Evolutionary conservation across 306 rosid species (phyloP), one percentile per base, ranked within the genome.

Genomic region (Quercus dentata): DNA sequence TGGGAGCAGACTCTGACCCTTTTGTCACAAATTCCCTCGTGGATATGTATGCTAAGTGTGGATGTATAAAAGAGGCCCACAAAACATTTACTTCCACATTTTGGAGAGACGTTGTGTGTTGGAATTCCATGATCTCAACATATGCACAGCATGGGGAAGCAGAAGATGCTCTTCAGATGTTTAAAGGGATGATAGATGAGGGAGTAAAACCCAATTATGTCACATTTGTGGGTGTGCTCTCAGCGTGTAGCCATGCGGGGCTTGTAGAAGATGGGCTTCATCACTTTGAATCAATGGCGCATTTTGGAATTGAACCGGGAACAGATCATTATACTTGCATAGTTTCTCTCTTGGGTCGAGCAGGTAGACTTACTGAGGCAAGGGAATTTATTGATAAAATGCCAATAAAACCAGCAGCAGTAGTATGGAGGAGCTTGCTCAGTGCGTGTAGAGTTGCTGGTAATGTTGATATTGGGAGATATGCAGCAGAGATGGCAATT

Each of bases 101-200:
- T 76, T 28, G 25, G 80, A 91, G 84, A 80, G 98, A 94, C 69
- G 65, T 83, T 69, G 93, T 93, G 17, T 94, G 98, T 74, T 94
- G 97, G 98, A 94, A 94, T 83, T 89, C 98, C 65, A 92, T 94
- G 89, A 86, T 94, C 46, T 86, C 97, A 23, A 89, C 94, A 3
- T 89, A 91, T 81, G 97, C 98, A 17, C 94, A 89, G 17, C 98
- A 94, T n/a, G 98, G 98, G 71, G 92, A 85, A 57, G 97, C 93
- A 44, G 81, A 44, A 69, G 78, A 85, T 69, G 94, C 98, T 65
- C 89, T 92, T 68, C 77, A 78, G 76, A 81, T 83, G 85, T 94
- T 91, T 27, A 82, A 88, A 70, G 38, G 51, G 64, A 87, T 94
- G 97, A 87, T 77, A 61, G 33, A 77, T 55, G 89, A 86, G 38